phyloP scores from a whole-genome alignment of 1,139 yeast genomes.

The Arxiozyma heterogenica region DNA sequence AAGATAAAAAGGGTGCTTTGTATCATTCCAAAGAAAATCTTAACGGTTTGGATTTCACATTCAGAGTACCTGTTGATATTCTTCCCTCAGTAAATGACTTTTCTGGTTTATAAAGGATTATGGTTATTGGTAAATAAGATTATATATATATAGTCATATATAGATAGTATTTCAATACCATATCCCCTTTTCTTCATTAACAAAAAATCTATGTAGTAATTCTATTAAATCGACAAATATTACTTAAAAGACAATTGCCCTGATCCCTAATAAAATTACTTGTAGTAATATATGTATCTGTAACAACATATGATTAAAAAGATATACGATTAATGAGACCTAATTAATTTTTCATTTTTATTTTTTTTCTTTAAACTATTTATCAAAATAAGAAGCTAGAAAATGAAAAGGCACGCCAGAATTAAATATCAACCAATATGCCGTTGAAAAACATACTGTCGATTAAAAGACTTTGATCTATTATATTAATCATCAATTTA shows the following conservation, averaged over 20 bases:
- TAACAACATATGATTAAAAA: too few species aligned
- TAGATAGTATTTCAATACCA: too few species aligned
- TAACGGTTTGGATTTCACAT: conserved; percentile 32
- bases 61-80: conserved; percentile 31
- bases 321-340: background rate
- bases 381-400: too few species aligned
- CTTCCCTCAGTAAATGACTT: conserved; percentile 29
- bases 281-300: background rate
- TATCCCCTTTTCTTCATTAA: background rate
- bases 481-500: background rate
- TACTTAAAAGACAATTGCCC: too few species aligned
- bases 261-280: too few species aligned
- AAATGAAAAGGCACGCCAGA: background rate
- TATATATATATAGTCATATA: too few species aligned
- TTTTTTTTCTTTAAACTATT: too few species aligned
- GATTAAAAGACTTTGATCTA: background rate
- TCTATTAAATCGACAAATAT: background rate
- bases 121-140: background rate
- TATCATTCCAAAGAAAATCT: conserved; percentile 28
- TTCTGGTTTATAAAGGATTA: conserved; percentile 30
- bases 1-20: conserved; percentile 28
- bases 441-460: background rate
- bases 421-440: background rate
- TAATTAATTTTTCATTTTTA: background rate
- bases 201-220: background rate